These are phyloP conservation scores for Paracoccidioides brasiliensis DNA, from an alignment of 2,329 filamentous ascomycete species.

Conservation along the genomic window DNA sequence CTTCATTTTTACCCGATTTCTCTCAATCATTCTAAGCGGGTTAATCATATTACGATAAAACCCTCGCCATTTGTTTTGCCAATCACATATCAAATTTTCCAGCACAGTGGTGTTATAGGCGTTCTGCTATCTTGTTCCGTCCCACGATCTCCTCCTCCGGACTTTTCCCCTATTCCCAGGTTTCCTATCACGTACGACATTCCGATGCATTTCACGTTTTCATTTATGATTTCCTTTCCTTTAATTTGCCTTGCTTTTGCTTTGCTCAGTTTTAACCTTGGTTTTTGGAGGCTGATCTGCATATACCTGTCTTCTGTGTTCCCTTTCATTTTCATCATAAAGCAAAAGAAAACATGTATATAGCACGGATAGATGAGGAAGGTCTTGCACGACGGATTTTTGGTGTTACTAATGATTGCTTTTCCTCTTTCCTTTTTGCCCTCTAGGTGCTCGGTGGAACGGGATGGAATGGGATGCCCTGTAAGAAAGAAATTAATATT, in stretches of 20 bases:
- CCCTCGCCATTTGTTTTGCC: neutral
- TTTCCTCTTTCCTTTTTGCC: neutral
- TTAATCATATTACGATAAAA: too few species aligned
- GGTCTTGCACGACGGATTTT: too few species aligned
- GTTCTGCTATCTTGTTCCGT: neutral
- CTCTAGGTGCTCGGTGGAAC: neutral
- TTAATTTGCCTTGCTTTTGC: neutral
- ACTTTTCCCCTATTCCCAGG: neutral
- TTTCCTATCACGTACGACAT: neutral
- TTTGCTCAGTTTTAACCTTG: neutral
- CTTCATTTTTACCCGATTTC: too few species aligned
- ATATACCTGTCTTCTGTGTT: too few species aligned
- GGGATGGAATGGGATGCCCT: neutral
- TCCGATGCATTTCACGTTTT: neutral
- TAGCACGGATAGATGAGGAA: too few species aligned
- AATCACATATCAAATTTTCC: neutral
- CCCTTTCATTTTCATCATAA: neutral
- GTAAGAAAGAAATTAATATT: neutral
- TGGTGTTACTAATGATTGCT: neutral
- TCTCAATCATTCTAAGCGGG: too few species aligned
- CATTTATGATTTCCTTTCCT: neutral
- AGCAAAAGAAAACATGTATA: too few species aligned
- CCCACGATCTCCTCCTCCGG: neutral
- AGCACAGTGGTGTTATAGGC: neutral
- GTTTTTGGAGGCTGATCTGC: too few species aligned